A percentile compares a stretch with the other conserved stretches of the same genome.
Conservation (phyloP, 768 basidiomycete species). For the Dioszegia aurantiaca region DNA sequence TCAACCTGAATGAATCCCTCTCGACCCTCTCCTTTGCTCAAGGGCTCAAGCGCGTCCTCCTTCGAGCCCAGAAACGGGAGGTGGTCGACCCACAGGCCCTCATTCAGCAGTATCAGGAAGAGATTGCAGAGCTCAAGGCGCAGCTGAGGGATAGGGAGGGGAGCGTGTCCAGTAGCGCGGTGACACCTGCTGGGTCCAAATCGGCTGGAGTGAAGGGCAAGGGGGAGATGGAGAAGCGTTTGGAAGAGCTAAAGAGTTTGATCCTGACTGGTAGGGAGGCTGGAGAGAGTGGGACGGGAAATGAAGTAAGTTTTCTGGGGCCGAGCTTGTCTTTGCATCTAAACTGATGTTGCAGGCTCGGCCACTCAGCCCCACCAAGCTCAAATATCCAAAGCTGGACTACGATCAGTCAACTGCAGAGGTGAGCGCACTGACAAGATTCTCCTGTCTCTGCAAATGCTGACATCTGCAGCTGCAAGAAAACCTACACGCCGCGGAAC, state of each 20-base stretch:
- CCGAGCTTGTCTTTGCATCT: neutral
- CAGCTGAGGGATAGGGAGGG: conserved; percentile 43
- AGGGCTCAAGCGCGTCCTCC: conserved; percentile 81
- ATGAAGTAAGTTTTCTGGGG: conserved; percentile 9
- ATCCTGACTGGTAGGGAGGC: conserved; percentile 73
- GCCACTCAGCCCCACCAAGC: conserved; percentile 76
- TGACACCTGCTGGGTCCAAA: neutral
- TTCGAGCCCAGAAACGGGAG: conserved; percentile 89
- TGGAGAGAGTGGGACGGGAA: conserved; percentile 56
- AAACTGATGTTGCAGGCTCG: conserved; percentile 55
- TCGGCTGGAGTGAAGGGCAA: conserved; percentile 18
- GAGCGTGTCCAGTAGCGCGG: conserved; percentile 50
- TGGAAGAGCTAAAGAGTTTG: conserved; percentile 49
- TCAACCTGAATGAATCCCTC: conserved; percentile 76
- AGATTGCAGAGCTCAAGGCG: conserved; percentile 87
- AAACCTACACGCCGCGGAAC: conserved; percentile 73
- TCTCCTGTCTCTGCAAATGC: neutral
- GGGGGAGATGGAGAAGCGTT: conserved; percentile 40
- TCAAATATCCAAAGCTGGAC: conserved; percentile 58
- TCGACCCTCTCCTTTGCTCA: conserved; percentile 89
- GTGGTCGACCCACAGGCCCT: conserved; percentile 88
- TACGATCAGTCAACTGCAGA: conserved; percentile 86
- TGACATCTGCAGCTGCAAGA: conserved; percentile 67
- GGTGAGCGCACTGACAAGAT: conserved; percentile 56
- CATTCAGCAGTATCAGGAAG: conserved; percentile 87